Evolutionary conservation across 1,139 yeast species (phyloP).

Genomic region (Arxiozyma slooffiae): DNA sequence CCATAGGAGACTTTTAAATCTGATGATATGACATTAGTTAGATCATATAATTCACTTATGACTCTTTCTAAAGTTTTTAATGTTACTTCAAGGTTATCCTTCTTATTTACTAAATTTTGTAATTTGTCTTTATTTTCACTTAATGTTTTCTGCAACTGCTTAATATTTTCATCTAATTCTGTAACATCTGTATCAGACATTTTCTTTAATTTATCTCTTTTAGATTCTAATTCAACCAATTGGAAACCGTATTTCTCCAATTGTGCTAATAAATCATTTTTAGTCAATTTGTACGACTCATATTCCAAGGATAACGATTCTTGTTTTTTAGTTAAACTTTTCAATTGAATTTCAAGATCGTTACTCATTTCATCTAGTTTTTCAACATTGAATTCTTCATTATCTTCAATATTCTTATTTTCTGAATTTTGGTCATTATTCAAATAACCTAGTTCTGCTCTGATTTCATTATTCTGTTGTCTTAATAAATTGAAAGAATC

Average conservation of each 20-base stretch:
- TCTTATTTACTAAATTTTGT: conserved; percentile 38
- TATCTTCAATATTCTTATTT: conserved; percentile 4
- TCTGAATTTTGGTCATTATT: neutral
- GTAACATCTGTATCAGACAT: conserved; percentile 57
- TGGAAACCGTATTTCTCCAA: conserved; percentile 30
- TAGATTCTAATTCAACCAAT: conserved; percentile 47
- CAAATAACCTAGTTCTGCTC: conserved; percentile 22
- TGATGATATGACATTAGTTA: conserved; percentile 23
- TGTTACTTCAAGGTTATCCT: conserved; percentile 45
- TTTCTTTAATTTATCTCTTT: conserved; percentile 49
- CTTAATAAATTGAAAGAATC: conserved; percentile 37
- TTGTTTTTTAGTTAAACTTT: conserved; percentile 53
- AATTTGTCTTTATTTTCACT: conserved; percentile 36
- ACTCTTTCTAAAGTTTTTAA: conserved; percentile 44
- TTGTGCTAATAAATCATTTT: conserved; percentile 46
- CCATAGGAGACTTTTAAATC: conserved; percentile 27
- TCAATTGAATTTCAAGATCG: conserved; percentile 53
- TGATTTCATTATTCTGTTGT: conserved; percentile 38
- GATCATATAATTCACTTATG: conserved; percentile 25
- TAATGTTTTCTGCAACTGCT: conserved; percentile 45
- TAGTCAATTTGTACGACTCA: conserved; percentile 54
- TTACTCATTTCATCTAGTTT: conserved; percentile 48
- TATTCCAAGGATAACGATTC: conserved; percentile 60
- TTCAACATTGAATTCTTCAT: conserved; percentile 28
- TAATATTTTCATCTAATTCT: conserved; percentile 44